A percentile compares a stretch with the other conserved stretches of the same genome.
phyloP scores from a whole-genome alignment of 495 filamentous ascomycete species.

The Pseudoneurospora amorphoporcata region DNA sequence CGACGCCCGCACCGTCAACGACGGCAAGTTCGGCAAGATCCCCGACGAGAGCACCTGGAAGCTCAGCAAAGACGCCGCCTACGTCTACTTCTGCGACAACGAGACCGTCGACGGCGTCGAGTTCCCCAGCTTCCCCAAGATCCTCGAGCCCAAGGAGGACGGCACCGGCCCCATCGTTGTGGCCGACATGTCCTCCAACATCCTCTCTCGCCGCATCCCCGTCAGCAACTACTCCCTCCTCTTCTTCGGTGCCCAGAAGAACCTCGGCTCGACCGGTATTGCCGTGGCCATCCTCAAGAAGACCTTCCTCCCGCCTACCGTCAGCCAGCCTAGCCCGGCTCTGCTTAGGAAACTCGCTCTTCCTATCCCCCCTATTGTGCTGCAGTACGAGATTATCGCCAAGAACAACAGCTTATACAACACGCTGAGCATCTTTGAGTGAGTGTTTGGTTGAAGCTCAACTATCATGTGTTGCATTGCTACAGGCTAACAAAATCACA shows the following conservation, averaged over 20 bases:
- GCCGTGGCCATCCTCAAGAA: conserved; percentile 76
- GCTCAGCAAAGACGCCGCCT: conserved; percentile 60
- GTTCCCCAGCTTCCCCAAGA: conserved; percentile 64
- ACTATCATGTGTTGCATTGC: neutral
- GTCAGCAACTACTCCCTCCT: conserved; percentile 63
- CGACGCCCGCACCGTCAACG: conserved; percentile 57
- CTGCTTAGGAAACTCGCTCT: conserved; percentile 66
- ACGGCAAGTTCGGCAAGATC: conserved; percentile 83
- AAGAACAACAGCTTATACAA: conserved; percentile 92
- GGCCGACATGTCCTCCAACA: conserved; percentile 82
- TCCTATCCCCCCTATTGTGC: conserved; percentile 63
- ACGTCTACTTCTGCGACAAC: conserved; percentile 89
- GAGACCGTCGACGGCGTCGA: conserved; percentile 96
- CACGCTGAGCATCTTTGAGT: conserved; percentile 87
- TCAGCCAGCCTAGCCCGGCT: conserved; percentile 44
- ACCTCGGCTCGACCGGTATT: conserved; percentile 74
- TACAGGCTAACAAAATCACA: conserved; percentile 12
- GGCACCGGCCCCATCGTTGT: conserved; percentile 57
- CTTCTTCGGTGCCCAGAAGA: conserved; percentile 85
- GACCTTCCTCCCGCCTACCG: conserved; percentile 56
- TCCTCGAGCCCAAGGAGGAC: conserved; percentile 45
- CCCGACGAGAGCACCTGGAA: conserved; percentile 67
- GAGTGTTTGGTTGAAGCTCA: conserved; percentile 4
- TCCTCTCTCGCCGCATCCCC: conserved; percentile 52
- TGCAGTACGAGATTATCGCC: conserved; percentile 70